Conservation (phyloP, 345 rosid species). For the Abelmoschus esculentus region DNA sequence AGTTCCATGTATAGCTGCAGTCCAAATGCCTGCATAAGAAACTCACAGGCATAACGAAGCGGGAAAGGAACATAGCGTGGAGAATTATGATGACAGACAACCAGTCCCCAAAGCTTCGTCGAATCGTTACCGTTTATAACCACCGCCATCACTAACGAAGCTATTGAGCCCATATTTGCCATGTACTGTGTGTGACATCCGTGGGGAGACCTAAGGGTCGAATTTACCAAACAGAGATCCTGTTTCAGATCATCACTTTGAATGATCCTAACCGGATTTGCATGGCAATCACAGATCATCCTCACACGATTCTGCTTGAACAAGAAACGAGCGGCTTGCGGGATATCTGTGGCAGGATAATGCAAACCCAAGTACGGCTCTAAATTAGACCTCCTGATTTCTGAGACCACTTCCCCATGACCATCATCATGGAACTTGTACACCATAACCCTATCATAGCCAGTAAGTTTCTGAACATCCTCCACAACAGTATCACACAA, state of each 20-base stretch:
- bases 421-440: slow-evolving; percentile 84
- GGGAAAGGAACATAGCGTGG: slow-evolving; percentile 69
- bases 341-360: slow-evolving; percentile 84
- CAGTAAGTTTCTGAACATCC: slow-evolving; percentile 77
- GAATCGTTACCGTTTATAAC: slow-evolving; percentile 39
- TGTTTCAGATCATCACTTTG: slow-evolving; percentile 58
- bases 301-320: slow-evolving; percentile 77
- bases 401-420: slow-evolving; percentile 84
- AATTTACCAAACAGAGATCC: slow-evolving; percentile 72
- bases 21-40: slow-evolving; percentile 77
- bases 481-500: slow-evolving; percentile 80
- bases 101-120: slow-evolving; percentile 78
- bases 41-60: slow-evolving; percentile 73
- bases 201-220: slow-evolving; percentile 71
- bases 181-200: slow-evolving; percentile 69
- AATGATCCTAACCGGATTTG: slow-evolving; percentile 45
- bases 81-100: slow-evolving; percentile 76
- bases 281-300: slow-evolving; percentile 72
- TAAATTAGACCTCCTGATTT: slow-evolving; percentile 72
- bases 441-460: slow-evolving; percentile 85
- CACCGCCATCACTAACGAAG: slow-evolving; percentile 69
- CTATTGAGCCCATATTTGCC: slow-evolving; percentile 74
- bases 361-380: slow-evolving; percentile 87
- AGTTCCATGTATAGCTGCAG: slow-evolving; percentile 73
- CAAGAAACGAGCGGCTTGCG: slow-evolving; percentile 80